Evolutionary conservation across 2,329 filamentous ascomycete genomes (phyloP).

Genomic region (Colletotrichum sp.): DNA sequence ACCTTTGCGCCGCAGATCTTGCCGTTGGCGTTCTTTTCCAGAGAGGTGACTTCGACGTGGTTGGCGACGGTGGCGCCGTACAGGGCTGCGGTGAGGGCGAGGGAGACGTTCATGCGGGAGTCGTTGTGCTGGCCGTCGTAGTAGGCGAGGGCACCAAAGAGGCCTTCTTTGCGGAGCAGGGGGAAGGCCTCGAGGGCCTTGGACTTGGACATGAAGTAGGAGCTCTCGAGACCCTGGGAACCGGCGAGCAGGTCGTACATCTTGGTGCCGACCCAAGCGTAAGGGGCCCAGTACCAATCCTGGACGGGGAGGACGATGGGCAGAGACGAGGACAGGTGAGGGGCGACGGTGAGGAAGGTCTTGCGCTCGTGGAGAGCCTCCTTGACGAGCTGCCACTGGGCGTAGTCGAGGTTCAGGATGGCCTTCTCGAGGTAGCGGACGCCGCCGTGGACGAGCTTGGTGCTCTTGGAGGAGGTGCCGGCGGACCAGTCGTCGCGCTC

Average conservation of each 20-base stretch:
- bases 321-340: conserved; percentile 80
- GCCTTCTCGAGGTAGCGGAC: conserved; percentile 88
- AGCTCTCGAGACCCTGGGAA: conserved; percentile 81
- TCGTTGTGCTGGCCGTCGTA: conserved; percentile 90
- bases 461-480: conserved; percentile 86
- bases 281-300: conserved; percentile 83
- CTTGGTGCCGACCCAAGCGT: conserved; percentile 75
- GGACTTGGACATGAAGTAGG: conserved; percentile 79
- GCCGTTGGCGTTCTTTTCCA: conserved; percentile 74
- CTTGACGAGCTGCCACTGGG: conserved; percentile 80
- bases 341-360: conserved; percentile 83
- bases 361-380: conserved; percentile 83
- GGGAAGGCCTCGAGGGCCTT: conserved; percentile 81
- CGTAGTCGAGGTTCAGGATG: conserved; percentile 84
- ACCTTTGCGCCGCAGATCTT: conserved; percentile 70
- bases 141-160: conserved; percentile 83
- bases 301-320: conserved; percentile 85
- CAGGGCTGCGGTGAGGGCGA: conserved; percentile 80
- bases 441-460: conserved; percentile 84
- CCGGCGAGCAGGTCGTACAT: conserved; percentile 83
- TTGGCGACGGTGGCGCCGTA: conserved; percentile 84
- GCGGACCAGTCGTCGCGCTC: conserved; percentile 84
- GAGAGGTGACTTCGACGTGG: conserved; percentile 77
- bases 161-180: conserved; percentile 74
- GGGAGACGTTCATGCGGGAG: conserved; percentile 84